Conservation (phyloP, 768 basidiomycete genomes). For the Lactarius akahatsu region DNA sequence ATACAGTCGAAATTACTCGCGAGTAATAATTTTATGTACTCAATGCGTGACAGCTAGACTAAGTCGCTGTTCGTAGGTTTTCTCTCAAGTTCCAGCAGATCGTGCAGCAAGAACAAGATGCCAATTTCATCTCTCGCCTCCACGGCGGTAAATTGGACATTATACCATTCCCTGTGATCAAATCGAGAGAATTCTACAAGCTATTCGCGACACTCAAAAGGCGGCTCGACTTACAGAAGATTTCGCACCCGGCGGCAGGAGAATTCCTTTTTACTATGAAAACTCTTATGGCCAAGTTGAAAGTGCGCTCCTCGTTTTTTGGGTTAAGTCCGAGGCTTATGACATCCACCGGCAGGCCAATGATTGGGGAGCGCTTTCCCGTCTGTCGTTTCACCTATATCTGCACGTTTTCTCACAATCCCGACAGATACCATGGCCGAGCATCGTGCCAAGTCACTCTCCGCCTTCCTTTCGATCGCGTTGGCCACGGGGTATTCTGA, state of each 20-base stretch:
- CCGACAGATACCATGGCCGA: slow-evolving; percentile 49
- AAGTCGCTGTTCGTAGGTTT: slow-evolving; percentile 35
- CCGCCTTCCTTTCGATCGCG: slow-evolving; percentile 45
- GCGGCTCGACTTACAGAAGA: slow-evolving; percentile 46
- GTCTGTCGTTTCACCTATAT: slow-evolving; percentile 39
- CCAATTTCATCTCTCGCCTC: slow-evolving; percentile 61
- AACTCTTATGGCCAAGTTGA: slow-evolving; percentile 22
- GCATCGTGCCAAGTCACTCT: slow-evolving; percentile 43
- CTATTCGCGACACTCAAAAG: slow-evolving; percentile 50
- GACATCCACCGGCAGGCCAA: slow-evolving; percentile 43
- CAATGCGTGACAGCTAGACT: neutral
- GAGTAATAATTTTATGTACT: slow-evolving; percentile 38
- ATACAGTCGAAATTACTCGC: slow-evolving; percentile 53
- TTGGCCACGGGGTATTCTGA: slow-evolving; percentile 50
- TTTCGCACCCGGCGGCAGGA: slow-evolving; percentile 52
- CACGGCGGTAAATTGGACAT: slow-evolving; percentile 56
- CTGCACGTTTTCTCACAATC: neutral
- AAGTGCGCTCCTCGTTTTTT: neutral
- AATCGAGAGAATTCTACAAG: slow-evolving; percentile 54
- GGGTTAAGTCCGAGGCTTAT: neutral
- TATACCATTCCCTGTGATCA: slow-evolving; percentile 47
- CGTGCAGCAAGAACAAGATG: slow-evolving; percentile 56
- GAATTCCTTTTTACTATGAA: slow-evolving; percentile 43
- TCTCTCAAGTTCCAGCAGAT: slow-evolving; percentile 57
- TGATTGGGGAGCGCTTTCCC: slow-evolving; percentile 64